Conservation (phyloP, 1,139 yeast genomes). For the Hemisphaericaspora subhashii region DNA sequence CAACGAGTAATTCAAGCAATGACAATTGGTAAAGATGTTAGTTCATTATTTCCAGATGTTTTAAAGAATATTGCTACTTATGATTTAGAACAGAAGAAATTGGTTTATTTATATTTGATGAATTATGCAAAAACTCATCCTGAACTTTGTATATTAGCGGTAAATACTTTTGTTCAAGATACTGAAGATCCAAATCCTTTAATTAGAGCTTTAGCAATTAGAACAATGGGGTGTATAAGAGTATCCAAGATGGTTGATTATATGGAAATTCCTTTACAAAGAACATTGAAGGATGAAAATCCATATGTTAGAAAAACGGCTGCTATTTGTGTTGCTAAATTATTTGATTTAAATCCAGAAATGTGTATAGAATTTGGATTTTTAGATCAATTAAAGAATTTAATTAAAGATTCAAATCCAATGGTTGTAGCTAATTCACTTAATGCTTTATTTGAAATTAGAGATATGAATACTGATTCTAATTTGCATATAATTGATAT, state of each 20-base stretch:
- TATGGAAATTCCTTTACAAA: constrained; percentile 83
- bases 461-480: constrained; percentile 59
- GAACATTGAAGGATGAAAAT: constrained; percentile 86
- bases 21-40: constrained; percentile 98
- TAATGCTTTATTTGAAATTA: constrained; percentile 80
- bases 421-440: constrained; percentile 97
- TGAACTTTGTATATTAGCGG: constrained; percentile 92
- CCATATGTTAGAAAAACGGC: constrained; percentile 98
- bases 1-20: constrained; percentile 96
- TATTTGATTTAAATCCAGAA: constrained; percentile 81
- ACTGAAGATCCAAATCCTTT: constrained; percentile 97
- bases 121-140: constrained; percentile 97
- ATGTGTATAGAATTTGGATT: constrained; percentile 89
- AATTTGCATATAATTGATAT: constrained; percentile 40
- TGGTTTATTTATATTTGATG: constrained; percentile 93
- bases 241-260: constrained; percentile 95
- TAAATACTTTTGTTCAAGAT: constrained; percentile 94
- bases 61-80: constrained; percentile 95
- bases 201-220: constrained; percentile 91
- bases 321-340: constrained; percentile 93
- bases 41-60: constrained; percentile 92
- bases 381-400: constrained; percentile 61
- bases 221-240: constrained; percentile 98
- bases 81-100: constrained; percentile 93
- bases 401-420: constrained; percentile 87